Evolutionary conservation across 805 yeast species (phyloP).

Genomic region (Monosporozyma aerobia): DNA sequence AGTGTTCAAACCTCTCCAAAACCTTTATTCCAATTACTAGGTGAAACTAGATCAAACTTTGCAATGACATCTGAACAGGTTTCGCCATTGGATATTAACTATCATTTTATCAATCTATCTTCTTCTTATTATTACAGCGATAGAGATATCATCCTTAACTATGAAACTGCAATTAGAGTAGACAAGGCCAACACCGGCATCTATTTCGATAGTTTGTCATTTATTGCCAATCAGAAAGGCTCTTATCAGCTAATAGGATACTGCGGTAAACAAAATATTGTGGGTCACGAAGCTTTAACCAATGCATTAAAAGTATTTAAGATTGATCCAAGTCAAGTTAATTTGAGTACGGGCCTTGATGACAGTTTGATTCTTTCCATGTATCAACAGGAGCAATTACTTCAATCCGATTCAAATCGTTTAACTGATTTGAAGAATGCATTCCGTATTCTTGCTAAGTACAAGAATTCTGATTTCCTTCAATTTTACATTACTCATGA

Average conservation of each 20-base stretch:
- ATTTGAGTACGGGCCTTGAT: constrained; percentile 10
- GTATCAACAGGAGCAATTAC: constrained; percentile 24
- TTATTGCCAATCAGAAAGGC: constrained; percentile 40
- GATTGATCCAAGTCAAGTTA: constrained; percentile 23
- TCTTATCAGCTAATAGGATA: constrained; percentile 41
- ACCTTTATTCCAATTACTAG: constrained; percentile 26
- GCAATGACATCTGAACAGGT: not conserved
- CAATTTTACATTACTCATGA: constrained; percentile 37
- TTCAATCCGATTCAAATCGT: constrained; percentile 9
- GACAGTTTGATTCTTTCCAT: constrained; percentile 28
- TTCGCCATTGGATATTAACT: constrained; percentile 19
- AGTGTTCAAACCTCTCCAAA: constrained; percentile 18
- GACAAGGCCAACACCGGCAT: constrained; percentile 41
- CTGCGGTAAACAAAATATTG: constrained; percentile 41
- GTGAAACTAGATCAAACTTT: constrained; percentile 12
- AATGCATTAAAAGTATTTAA: constrained; percentile 32
- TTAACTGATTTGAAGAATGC: constrained; percentile 31
- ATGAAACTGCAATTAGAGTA: constrained; percentile 31
- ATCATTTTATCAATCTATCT: constrained; percentile 39
- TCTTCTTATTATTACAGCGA: constrained; percentile 42
- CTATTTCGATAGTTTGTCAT: constrained; percentile 50
- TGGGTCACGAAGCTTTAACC: constrained; percentile 41
- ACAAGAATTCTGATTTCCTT: constrained; percentile 31
- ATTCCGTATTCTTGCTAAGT: constrained; percentile 32
- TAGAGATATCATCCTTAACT: constrained; percentile 39